Base-by-base conservation (phyloP, 1,139 yeast species). In the Entelexis sorbosivorans region DNA sequence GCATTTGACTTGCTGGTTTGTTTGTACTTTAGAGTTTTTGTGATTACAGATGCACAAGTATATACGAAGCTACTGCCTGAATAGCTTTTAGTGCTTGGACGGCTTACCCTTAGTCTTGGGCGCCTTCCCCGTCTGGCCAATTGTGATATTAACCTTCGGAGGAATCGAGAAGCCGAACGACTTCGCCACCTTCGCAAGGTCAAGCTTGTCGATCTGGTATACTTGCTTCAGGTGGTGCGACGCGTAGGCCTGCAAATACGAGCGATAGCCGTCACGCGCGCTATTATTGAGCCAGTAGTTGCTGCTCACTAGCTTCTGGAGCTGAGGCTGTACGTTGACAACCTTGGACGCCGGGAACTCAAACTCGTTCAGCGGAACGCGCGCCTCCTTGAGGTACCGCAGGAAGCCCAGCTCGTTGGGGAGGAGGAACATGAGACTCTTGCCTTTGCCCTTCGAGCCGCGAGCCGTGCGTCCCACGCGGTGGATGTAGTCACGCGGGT, bases 381-480 rank as follows among this genome's bases (percentile, higher is more conserved):
- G 89, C 49, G 98, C 96, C 9, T 95, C 94, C 69, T 91, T 91
- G 64, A 91, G 76, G 67, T 91, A 91, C 63, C 97, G 78, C 65
- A 91, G 73, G 71, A 91, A 93, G 5, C 98, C 98, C 52, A 93
- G 76, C 69, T 91, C 99, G 44, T 80, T 81, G 40, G 98, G 97
- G 4, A 91, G 82, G 67, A 91, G 74, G 69, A 91, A 91, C 97
- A 91, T 89, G 57, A 91, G 73, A 16, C 95, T 85, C 69, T 82
- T 86, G 60, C 99, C 99, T 65, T 82, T 82, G 53, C 96, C 97
- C 48, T 77, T 66, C 20, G 94, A 76, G 54, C 97, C 98, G 72
- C 98, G 81, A 17, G 98, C 98, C 28, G 98, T 91, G 74, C 98
- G 82, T 58, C 98, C 98, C 35, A 91, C 97, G 68, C 97, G 81